A percentile compares a stretch with the other conserved stretches of the same genome.
Conservation (phyloP, 108 stramenopile species). For the Aurantiochytrium sp. region DNA sequence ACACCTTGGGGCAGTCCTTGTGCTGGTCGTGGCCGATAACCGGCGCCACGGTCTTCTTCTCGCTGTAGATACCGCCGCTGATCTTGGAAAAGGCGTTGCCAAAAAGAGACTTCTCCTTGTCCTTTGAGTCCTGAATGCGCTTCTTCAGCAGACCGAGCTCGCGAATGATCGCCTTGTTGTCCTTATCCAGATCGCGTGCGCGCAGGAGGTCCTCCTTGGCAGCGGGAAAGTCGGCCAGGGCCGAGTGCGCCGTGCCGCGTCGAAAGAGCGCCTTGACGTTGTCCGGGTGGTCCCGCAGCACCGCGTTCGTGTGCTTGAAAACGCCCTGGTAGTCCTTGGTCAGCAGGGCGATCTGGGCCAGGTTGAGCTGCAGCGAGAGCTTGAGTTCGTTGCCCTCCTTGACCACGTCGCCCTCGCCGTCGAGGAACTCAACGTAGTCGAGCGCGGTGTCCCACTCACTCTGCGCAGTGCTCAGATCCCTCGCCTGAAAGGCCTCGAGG, state of each 20-base stretch:
- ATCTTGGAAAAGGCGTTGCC: not conserved
- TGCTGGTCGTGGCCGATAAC: not conserved
- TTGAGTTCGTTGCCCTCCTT: not conserved
- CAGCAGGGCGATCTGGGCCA: not conserved
- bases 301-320: not conserved
- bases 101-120: not conserved
- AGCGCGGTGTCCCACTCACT: not conserved
- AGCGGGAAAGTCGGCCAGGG: not conserved
- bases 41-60: not conserved
- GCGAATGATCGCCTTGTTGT: not conserved
- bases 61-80: not conserved
- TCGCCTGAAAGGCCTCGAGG: not conserved
- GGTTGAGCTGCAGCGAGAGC: not conserved
- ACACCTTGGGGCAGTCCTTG: conserved; percentile 36
- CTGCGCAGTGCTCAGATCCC: not conserved
- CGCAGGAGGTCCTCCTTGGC: not conserved
- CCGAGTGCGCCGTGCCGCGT: not conserved
- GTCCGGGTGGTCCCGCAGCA: not conserved
- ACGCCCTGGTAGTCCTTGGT: not conserved
- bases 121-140: conserved; percentile 1
- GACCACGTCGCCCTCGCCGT: not conserved
- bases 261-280: conserved; percentile 32
- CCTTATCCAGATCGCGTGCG: not conserved
- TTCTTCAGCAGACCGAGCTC: conserved; percentile 17
- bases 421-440: not conserved